Evolutionary conservation across 805 yeast species (phyloP).

Genomic region (Candida ipomoeae): DNA sequence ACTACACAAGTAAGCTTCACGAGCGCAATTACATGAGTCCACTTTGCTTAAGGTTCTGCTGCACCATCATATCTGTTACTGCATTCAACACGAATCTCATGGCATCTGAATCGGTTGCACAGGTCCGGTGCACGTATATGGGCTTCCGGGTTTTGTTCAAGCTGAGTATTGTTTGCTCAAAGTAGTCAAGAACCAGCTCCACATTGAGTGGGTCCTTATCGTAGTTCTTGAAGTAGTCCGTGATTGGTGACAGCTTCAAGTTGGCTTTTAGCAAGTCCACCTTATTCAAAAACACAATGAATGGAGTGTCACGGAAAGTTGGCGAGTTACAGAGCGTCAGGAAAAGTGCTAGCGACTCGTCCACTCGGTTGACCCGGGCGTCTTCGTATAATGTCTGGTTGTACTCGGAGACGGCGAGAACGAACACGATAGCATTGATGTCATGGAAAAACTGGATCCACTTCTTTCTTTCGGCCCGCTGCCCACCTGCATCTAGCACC

Average conservation of each 20-base stretch:
- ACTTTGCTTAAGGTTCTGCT: slow-evolving; percentile 72
- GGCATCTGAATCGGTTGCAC: slow-evolving; percentile 88
- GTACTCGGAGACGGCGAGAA: slow-evolving; percentile 85
- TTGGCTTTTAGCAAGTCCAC: slow-evolving; percentile 77
- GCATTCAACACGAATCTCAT: slow-evolving; percentile 91
- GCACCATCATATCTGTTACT: slow-evolving; percentile 86
- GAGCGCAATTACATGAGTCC: slow-evolving; percentile 53
- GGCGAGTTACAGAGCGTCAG: slow-evolving; percentile 77
- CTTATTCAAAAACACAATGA: slow-evolving; percentile 85
- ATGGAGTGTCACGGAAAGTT: slow-evolving; percentile 84
- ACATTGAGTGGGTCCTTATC: slow-evolving; percentile 57
- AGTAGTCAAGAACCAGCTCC: slow-evolving; percentile 64
- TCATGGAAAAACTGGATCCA: slow-evolving; percentile 96
- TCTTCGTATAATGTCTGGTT: slow-evolving; percentile 92
- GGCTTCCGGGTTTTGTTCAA: slow-evolving; percentile 66
- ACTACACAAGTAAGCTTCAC: neutral
- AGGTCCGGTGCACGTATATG: slow-evolving; percentile 87
- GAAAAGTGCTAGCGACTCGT: slow-evolving; percentile 81
- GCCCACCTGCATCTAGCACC: slow-evolving; percentile 96
- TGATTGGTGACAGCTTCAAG: slow-evolving; percentile 60
- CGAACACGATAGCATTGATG: slow-evolving; percentile 82
- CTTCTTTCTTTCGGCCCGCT: slow-evolving; percentile 82
- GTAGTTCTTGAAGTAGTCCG: slow-evolving; percentile 74
- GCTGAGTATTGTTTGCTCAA: slow-evolving; percentile 62
- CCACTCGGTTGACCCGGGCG: slow-evolving; percentile 82